Percentiles rank a stretch among this genome's conserved stretches.
phyloP scores from a whole-genome alignment of 345 rosid genomes.

The Trapa incisa region DNA sequence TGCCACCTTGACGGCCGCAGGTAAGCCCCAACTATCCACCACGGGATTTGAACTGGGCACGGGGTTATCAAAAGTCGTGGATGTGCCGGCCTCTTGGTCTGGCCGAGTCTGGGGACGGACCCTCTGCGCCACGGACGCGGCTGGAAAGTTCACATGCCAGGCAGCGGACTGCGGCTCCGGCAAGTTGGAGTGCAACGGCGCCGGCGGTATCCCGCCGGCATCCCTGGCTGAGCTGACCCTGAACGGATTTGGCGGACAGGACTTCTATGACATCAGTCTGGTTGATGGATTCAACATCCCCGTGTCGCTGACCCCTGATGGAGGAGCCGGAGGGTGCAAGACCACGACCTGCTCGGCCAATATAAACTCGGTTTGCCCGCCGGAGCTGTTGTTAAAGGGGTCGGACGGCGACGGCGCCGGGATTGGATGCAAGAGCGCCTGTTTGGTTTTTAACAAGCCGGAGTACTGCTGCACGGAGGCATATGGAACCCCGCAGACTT shows the following conservation, averaged over 20 bases:
- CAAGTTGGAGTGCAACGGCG: conserved; percentile 25
- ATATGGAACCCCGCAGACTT: conserved; percentile 15
- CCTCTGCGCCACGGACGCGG: conserved; percentile 18
- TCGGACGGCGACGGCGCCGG: conserved; percentile 13
- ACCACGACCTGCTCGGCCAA: conserved; percentile 17
- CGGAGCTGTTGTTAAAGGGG: conserved; percentile 20
- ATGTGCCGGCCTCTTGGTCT: conserved; percentile 18
- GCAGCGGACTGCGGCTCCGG: conserved; percentile 47
- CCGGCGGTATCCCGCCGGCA: conserved; percentile 17
- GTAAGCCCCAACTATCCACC: conserved; percentile 11
- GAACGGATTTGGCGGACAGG: conserved; percentile 10
- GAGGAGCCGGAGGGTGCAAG: conserved; percentile 13
- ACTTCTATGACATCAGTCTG: conserved; percentile 34
- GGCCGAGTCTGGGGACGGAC: conserved; percentile 50
- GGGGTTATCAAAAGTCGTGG: conserved; percentile 13
- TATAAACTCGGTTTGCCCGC: conserved; percentile 31
- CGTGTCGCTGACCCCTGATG: conserved; percentile 22
- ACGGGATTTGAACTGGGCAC: conserved; percentile 43
- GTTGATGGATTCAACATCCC: conserved; percentile 38
- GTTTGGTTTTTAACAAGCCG: conserved; percentile 16
- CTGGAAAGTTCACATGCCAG: conserved; percentile 23
- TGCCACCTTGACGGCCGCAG: conserved; percentile 12
- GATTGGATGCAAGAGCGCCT: conserved; percentile 39
- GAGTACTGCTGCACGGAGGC: conserved; percentile 36
- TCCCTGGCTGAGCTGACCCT: conserved; percentile 35